Evolutionary conservation across 495 filamentous ascomycete species (phyloP), one percentile per base, ranked within the genome.

Genomic region (Daldinia grandis): DNA sequence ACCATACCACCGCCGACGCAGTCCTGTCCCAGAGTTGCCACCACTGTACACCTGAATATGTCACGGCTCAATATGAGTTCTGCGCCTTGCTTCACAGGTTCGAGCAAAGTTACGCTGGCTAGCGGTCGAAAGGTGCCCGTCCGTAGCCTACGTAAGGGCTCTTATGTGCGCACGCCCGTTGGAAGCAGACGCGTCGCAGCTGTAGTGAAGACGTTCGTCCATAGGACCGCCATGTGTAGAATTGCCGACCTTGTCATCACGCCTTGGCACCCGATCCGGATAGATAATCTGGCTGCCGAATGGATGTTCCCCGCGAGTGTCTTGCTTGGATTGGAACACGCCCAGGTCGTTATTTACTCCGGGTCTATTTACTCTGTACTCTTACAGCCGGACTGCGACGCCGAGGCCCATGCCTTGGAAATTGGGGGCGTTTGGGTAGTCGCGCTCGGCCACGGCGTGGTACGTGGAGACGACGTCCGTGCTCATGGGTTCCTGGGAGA

Each of bases 401-500:
- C 58, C 3, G 78, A 80, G 7, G 81, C 80, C 1, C 81, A 84
- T 56, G 81, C 78, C 24, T 67, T 85, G 5, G 57, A 72, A 14
- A 64, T 85, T 24, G 78, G 69, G 1, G 78, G 78, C 5, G 42
- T 78, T 33, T 85, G 81, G 83, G 82, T 77, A 7, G 81, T 82
- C 19, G 78, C 83, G 7, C 63, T 85, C 40, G 83, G 82, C 4
- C 82, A 84, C 64, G 81, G 82, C 3, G 27, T 80, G n/a, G 28
- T 73, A 6, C 14, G 37, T 12, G 70, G 60, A 7, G 66, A 59
- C 8, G 81, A 83, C 66, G 73, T 75, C 10, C 77, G 82, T 49
- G 78, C 69, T 1, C 82, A 85, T 64, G 44, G 28, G 50, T 84
- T 85, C 72, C 75, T 83, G 28, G 83, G 83, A 25, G 66, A 80